Base-by-base conservation (phyloP, 768 basidiomycete species). In the Phylloporus arenicola region DNA sequence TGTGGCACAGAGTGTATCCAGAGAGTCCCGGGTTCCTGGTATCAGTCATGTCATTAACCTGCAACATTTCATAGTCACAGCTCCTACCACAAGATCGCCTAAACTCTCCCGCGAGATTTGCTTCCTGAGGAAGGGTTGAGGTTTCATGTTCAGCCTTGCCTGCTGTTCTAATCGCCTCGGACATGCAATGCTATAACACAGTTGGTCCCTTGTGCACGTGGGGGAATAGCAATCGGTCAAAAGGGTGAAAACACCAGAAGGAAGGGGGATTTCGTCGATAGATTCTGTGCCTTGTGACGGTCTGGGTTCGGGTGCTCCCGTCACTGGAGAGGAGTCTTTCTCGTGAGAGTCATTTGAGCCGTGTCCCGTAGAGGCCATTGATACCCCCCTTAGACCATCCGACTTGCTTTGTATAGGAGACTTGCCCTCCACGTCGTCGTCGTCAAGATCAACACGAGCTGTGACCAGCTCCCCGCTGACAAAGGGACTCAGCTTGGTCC, bases 141-240 rank as follows among this genome's bases (percentile, higher is more conserved):
- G 89, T 67, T 93, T 92, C 85, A 97, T 88, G 70, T 97, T 95
- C 68, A 95, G 64, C 52, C 92, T 73, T 33, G 93, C 86, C 65
- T 96, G 95, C 67, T 98, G 96, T 69, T 98, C 95, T 52, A 96
- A 68, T 53, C 96, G 72, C 44, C 96, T 71, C 1, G 96, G 96
- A 64, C 96, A 99, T 24, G 92, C 93, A 56, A 97, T 98, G 56
- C 88, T 92, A 67, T 99, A 98, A 70, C 96, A 99, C n/a, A 98
- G 71, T 53, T 81, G 83, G 64, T 97, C 94, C 45, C 89, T 76
- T 30, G 90, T 88, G 70, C 96, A 98, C 27, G 96, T 99, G 16
- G 96, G 92, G 11, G 93, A 96, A 71, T 98, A 98, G 67, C 96
- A 99, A 64, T 96, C 94, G 0, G 93, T 94, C 54, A 99, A 76